Conservation (phyloP, 1,284 basidiomycete genomes). For the Salmacisia buchloeana region DNA sequence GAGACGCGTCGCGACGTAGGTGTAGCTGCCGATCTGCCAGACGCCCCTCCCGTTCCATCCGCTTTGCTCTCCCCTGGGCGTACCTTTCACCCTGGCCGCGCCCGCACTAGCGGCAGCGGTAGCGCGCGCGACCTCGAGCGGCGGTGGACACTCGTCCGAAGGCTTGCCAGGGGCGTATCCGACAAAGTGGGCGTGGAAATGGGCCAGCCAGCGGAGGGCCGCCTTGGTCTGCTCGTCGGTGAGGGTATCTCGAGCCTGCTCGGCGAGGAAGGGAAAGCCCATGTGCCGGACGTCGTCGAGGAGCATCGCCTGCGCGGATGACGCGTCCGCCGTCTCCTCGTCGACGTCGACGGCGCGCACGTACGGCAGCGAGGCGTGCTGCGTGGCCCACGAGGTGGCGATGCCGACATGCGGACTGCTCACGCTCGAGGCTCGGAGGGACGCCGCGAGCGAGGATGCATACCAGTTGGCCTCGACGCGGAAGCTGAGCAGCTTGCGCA, state of each 20-base stretch:
- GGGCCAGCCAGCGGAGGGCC: background rate
- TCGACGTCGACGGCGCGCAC: background rate
- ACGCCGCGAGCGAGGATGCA: conserved; percentile 12
- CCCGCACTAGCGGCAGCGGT: conserved; percentile 10
- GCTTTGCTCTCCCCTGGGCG: no score
- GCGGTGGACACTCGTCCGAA: background rate
- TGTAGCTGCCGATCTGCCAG: conserved; percentile 30
- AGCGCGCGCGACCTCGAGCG: conserved; percentile 11
- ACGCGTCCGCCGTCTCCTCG: background rate
- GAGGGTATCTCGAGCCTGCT: background rate
- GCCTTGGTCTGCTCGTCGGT: background rate
- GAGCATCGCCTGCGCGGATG: conserved; percentile 17
- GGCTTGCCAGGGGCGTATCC: background rate
- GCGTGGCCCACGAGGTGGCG: conserved; percentile 10
- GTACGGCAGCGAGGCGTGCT: background rate
- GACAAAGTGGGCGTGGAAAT: conserved; percentile 6
- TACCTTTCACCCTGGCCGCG: no score
- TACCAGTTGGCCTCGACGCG: conserved; percentile 32
- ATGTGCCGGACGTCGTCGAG: conserved; percentile 12
- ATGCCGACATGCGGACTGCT: background rate
- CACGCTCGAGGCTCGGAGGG: background rate
- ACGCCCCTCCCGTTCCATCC: conserved; percentile 17
- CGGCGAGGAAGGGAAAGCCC: conserved; percentile 4
- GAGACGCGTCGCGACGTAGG: conserved; percentile 21
- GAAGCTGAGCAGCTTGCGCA: conserved; percentile 27